These are phyloP conservation scores for Cymbopogon citratus DNA, from an alignment of 176 grass and related monocot genomes.

Conservation along the genomic window DNA sequence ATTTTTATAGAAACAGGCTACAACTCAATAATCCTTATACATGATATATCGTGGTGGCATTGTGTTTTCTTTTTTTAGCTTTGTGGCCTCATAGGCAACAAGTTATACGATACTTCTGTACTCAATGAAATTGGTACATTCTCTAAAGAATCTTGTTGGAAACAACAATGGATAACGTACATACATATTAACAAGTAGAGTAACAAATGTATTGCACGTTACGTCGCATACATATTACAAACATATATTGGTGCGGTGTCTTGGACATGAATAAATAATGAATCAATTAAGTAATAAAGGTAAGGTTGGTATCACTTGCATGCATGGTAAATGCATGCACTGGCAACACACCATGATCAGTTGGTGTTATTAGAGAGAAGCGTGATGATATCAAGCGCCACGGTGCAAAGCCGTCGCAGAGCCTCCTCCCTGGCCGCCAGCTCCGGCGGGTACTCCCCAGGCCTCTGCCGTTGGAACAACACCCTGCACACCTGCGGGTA, in stretches of 20 bases:
- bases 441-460: constrained; percentile 49
- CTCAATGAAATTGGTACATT: no score
- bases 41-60: no score
- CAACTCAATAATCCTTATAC: no score
- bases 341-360: not conserved
- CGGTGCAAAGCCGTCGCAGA: constrained; percentile 62
- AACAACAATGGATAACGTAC: no score
- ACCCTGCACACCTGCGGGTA: constrained; percentile 65
- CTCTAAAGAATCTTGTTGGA: no score
- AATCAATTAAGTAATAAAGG: not conserved
- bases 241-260: not conserved
- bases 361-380: constrained; percentile 33
- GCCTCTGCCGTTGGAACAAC: constrained; percentile 54
- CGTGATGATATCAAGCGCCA: constrained; percentile 74
- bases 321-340: not conserved
- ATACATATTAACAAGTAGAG: no score
- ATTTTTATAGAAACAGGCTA: no score
- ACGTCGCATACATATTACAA: no score
- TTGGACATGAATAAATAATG: not conserved
- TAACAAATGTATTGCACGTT: no score
- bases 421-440: constrained; percentile 44
- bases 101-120: not conserved
- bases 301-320: not conserved
- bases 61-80: no score
- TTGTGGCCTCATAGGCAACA: not conserved